These are phyloP conservation scores for Clitocybe nebularis DNA, from an alignment of 1,284 basidiomycete species.

Conservation along the genomic window DNA sequence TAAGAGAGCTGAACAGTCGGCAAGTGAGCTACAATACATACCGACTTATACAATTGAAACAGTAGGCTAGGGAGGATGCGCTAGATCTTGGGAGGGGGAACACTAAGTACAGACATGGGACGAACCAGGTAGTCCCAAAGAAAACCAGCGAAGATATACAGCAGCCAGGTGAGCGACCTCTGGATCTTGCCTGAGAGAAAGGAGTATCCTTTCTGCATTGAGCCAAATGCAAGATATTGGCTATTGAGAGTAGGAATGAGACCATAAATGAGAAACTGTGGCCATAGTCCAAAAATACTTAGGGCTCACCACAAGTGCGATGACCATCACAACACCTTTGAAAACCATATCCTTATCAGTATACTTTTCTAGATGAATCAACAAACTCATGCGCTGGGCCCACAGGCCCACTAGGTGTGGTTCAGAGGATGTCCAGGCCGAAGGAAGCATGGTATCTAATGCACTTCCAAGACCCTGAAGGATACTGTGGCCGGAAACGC, in stretches of 20 bases:
- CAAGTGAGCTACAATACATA: too few species aligned
- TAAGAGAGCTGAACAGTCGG: too few species aligned
- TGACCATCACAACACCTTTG: slow-evolving; percentile 63
- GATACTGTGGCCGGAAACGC: slow-evolving; percentile 57
- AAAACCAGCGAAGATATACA: slow-evolving; percentile 74
- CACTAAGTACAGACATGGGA: slow-evolving; percentile 5
- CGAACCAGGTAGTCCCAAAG: slow-evolving; percentile 74
- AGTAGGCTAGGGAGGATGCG: slow-evolving; percentile 56
- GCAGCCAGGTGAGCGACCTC: slow-evolving; percentile 80
- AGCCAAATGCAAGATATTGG: slow-evolving; percentile 74
- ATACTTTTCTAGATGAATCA: background rate
- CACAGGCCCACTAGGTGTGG: slow-evolving; percentile 87
- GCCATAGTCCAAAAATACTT: background rate
- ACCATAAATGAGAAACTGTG: background rate
- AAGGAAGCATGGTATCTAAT: slow-evolving; percentile 86
- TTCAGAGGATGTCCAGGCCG: slow-evolving; percentile 85
- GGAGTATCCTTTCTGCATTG: slow-evolving; percentile 75
- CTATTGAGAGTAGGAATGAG: slow-evolving; percentile 37
- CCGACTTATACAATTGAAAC: slow-evolving; percentile 71
- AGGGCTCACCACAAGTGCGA: slow-evolving; percentile 50
- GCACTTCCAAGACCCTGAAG: slow-evolving; percentile 82
- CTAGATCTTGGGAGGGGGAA: slow-evolving; percentile 7
- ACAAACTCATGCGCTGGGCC: slow-evolving; percentile 82
- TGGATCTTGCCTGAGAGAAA: slow-evolving; percentile 80
- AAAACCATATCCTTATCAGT: background rate